Conservation (phyloP, 768 basidiomycete species). For the Botryobasidium botryosum region DNA sequence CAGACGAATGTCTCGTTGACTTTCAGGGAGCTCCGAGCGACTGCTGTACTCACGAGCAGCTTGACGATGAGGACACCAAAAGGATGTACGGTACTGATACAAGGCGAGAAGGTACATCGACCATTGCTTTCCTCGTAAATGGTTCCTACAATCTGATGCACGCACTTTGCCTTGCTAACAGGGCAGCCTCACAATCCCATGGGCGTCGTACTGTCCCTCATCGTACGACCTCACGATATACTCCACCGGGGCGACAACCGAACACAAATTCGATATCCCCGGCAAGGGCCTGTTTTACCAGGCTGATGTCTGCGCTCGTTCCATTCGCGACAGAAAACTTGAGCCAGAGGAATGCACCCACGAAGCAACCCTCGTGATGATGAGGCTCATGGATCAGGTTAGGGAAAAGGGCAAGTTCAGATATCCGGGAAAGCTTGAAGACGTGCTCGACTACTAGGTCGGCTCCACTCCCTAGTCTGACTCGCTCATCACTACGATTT, state of each 20-base stretch:
- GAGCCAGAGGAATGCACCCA: constrained; percentile 8
- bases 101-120: constrained; percentile 12
- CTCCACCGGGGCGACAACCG: constrained; percentile 2
- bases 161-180: no score
- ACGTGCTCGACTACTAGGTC: no score
- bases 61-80: constrained; percentile 4
- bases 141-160: no score
- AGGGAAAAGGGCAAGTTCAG: constrained; percentile 5
- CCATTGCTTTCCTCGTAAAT: no score
- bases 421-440: constrained; percentile 5
- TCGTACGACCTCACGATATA: constrained; percentile 10
- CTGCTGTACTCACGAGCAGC: constrained; percentile 5
- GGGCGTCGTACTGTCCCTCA: constrained; percentile 7
- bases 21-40: constrained; percentile 5
- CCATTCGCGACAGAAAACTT: constrained; percentile 12
- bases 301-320: constrained; percentile 14
- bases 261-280: neutral
- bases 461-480: no score
- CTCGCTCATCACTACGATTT: no score
- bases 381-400: constrained; percentile 13
- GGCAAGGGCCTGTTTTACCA: constrained; percentile 13
- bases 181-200: constrained; percentile 10
- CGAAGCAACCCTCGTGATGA: constrained; percentile 8
- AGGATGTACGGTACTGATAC: constrained; percentile 3
- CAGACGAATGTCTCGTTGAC: constrained; percentile 7